Conservation (phyloP, 2,329 filamentous ascomycete genomes). For the Ophiosphaerella herpotricha region DNA sequence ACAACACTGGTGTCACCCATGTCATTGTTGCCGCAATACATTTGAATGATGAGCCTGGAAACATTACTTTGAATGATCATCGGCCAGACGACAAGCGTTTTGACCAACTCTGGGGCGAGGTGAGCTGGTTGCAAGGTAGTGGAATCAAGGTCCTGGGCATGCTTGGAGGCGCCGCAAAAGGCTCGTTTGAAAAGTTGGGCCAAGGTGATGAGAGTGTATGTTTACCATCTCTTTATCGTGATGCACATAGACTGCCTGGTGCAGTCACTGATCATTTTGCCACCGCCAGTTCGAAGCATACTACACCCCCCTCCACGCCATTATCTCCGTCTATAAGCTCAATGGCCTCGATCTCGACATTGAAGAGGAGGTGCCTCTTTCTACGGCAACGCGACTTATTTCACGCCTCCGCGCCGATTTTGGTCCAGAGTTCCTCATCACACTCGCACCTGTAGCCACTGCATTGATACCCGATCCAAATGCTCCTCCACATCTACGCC, state of each 20-base stretch:
- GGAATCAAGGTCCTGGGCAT: constrained; percentile 84
- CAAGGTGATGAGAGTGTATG: constrained; percentile 40
- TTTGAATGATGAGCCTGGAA: constrained; percentile 69
- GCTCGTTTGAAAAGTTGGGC: constrained; percentile 64
- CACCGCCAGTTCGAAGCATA: constrained; percentile 68
- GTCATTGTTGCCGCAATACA: constrained; percentile 87
- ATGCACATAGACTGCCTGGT: too few species aligned
- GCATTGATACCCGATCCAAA: constrained; percentile 62
- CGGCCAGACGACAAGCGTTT: constrained; percentile 69
- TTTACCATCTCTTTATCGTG: background rate
- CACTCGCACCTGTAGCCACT: constrained; percentile 79
- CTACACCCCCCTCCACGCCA: constrained; percentile 69
- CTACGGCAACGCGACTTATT: constrained; percentile 61
- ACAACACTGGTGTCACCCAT: constrained; percentile 72
- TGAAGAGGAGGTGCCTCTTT: constrained; percentile 74
- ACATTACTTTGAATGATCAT: constrained; percentile 81
- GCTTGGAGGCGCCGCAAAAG: constrained; percentile 82
- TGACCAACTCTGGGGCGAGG: constrained; percentile 77
- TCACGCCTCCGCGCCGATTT: constrained; percentile 64
- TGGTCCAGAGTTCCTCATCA: constrained; percentile 72
- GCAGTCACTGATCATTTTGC: background rate
- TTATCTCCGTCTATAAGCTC: constrained; percentile 62
- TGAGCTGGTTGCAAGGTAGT: constrained; percentile 69
- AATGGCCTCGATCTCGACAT: constrained; percentile 49
- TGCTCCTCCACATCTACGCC: constrained; percentile 35